phyloP scores from a whole-genome alignment of 2,329 filamentous ascomycete genomes.

The Colletotrichum lupini region DNA sequence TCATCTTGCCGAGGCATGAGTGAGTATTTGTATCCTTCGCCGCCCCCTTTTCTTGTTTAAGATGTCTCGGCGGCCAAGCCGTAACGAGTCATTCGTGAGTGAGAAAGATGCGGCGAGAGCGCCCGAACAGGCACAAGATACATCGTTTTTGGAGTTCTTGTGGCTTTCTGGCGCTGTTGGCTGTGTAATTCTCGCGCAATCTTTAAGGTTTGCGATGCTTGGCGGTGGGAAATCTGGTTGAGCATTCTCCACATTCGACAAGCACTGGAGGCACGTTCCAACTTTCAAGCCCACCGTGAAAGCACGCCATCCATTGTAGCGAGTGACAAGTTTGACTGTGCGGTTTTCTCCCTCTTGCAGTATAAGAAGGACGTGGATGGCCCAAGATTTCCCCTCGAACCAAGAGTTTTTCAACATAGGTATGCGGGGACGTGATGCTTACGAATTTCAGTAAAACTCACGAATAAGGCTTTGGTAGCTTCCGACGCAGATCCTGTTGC shows the following conservation, averaged over 20 bases:
- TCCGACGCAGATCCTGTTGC: too few relatives aligned
- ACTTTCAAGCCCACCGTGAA: background rate
- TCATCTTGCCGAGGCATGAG: background rate
- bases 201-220: background rate
- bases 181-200: slow-evolving; percentile 4
- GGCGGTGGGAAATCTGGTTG: background rate
- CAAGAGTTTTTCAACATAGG: too few relatives aligned
- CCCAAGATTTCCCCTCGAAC: too few relatives aligned
- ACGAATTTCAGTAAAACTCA: too few relatives aligned
- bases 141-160: background rate
- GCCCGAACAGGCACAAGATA: background rate
- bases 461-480: too few relatives aligned
- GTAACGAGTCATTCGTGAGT: background rate
- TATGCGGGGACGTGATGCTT: too few relatives aligned
- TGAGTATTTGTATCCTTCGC: background rate
- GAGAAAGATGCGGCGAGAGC: background rate
- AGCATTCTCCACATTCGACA: background rate
- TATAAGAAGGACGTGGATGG: too few relatives aligned
- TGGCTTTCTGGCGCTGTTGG: background rate
- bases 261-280: background rate
- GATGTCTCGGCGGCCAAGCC: background rate
- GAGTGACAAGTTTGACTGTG: background rate
- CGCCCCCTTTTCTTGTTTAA: background rate
- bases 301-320: background rate
- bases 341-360: too few relatives aligned